These are phyloP conservation scores for Phytophthora chlamydospora DNA, from an alignment of 352 stramenopile species.

Conservation along the genomic window DNA sequence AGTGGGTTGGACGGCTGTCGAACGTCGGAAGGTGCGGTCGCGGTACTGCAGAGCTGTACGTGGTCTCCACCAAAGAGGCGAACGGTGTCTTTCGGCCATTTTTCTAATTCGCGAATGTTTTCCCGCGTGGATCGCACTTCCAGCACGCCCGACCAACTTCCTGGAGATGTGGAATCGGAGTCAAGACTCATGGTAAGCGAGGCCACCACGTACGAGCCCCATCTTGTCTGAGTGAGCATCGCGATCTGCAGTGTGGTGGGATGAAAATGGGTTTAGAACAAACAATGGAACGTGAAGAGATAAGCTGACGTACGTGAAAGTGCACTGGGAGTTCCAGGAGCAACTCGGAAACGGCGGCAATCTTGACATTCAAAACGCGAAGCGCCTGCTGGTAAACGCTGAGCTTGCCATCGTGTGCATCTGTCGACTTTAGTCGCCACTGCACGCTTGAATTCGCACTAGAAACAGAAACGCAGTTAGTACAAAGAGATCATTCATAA, in stretches of 20 bases:
- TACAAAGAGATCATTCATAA: not conserved
- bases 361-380: conserved; percentile 33
- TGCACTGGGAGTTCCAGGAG: conserved; percentile 62
- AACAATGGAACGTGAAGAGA: not conserved
- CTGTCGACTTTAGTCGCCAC: conserved; percentile 17
- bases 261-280: not conserved
- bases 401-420: conserved; percentile 20
- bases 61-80: conserved; percentile 45
- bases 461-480: conserved; percentile 4
- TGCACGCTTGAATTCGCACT: conserved; percentile 21
- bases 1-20: not conserved
- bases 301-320: conserved; percentile 51
- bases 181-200: conserved; percentile 51
- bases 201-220: conserved; percentile 55
- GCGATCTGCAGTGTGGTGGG: conserved; percentile 39
- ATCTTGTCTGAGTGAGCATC: conserved; percentile 68
- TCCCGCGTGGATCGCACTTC: conserved; percentile 60
- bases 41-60: conserved; percentile 24
- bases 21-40: not conserved
- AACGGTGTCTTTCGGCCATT: conserved; percentile 41
- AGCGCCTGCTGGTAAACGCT: conserved; percentile 49
- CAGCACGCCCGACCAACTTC: conserved; percentile 43
- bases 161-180: conserved; percentile 3
- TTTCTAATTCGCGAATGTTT: conserved; percentile 53
- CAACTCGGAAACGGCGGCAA: conserved; percentile 51